These are phyloP conservation scores for Gamarada debralockiae DNA, from an alignment of 495 filamentous ascomycete species.

Conservation along the genomic window DNA sequence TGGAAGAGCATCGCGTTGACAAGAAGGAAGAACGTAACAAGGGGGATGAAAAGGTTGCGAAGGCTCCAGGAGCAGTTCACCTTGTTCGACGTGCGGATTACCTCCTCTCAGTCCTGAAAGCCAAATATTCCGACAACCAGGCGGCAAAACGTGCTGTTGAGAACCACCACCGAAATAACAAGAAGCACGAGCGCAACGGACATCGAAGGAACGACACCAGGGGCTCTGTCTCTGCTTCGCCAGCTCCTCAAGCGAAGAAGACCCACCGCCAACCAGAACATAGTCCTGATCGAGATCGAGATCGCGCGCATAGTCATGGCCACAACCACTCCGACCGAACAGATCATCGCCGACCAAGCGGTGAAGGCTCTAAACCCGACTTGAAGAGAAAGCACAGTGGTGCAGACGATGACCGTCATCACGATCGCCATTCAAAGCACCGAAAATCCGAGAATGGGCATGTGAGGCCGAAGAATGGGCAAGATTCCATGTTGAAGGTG, in stretches of 20 bases:
- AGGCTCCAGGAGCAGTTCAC: conserved; percentile 93
- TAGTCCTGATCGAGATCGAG: conserved; percentile 18
- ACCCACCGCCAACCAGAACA: conserved; percentile 24
- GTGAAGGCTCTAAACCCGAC: conserved; percentile 23
- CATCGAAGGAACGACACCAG: conserved; percentile 45
- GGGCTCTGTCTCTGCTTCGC: conserved; percentile 53
- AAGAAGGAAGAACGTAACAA: conserved; percentile 88
- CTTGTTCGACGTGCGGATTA: conserved; percentile 94
- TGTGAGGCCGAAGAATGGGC: conserved; percentile 12
- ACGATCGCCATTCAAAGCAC: conserved; percentile 25
- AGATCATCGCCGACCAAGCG: conserved; percentile 8
- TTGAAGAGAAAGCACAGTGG: conserved; percentile 31
- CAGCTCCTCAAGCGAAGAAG: conserved; percentile 45
- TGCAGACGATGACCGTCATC: conserved; percentile 24
- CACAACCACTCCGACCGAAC: background rate
- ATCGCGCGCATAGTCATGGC: conserved; percentile 19
- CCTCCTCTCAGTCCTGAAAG: conserved; percentile 82
- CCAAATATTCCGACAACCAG: conserved; percentile 65
- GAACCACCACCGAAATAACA: conserved; percentile 85
- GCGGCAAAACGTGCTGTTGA: conserved; percentile 78
- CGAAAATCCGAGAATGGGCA: conserved; percentile 29
- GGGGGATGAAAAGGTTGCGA: conserved; percentile 70
- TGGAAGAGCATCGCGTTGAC: conserved; percentile 97
- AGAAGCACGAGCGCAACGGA: conserved; percentile 53
- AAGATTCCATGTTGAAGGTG: conserved; percentile 49